Conservation (phyloP, 176 grass and related monocot species). For the Eleusine indica region DNA sequence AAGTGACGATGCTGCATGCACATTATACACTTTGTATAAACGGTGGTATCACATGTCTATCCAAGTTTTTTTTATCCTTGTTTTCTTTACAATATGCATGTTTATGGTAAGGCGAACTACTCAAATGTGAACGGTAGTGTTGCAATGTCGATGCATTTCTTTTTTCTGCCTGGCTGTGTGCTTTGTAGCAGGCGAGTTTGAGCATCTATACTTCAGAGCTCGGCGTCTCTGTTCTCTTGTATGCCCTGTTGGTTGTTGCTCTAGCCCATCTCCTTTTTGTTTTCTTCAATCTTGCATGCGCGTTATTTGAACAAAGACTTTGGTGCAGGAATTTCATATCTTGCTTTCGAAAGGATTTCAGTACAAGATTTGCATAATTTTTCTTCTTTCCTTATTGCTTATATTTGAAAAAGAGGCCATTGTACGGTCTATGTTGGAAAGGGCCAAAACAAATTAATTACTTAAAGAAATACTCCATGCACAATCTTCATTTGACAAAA, state of each 20-base stretch:
- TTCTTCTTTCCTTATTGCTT: background rate
- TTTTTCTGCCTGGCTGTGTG: background rate
- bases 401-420: background rate
- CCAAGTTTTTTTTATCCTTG: background rate
- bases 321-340: background rate
- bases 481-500: conserved; percentile 14
- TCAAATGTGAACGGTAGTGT: background rate
- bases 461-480: background rate
- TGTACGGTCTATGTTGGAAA: background rate
- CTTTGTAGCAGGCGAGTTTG: background rate
- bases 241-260: no score
- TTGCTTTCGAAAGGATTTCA: conserved; percentile 10
- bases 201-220: background rate
- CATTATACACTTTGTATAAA: conserved; percentile 21
- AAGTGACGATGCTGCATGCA: conserved; percentile 18
- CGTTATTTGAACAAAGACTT: background rate
- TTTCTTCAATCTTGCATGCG: background rate
- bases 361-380: background rate
- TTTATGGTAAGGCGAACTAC: conserved; percentile 3
- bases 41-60: background rate
- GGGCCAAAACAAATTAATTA: background rate
- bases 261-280: no score
- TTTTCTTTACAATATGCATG: conserved; percentile 15
- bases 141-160: background rate
- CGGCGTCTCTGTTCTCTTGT: no score